Evolutionary conservation across 805 yeast species (phyloP).

Genomic region (Candida hungchunana): DNA sequence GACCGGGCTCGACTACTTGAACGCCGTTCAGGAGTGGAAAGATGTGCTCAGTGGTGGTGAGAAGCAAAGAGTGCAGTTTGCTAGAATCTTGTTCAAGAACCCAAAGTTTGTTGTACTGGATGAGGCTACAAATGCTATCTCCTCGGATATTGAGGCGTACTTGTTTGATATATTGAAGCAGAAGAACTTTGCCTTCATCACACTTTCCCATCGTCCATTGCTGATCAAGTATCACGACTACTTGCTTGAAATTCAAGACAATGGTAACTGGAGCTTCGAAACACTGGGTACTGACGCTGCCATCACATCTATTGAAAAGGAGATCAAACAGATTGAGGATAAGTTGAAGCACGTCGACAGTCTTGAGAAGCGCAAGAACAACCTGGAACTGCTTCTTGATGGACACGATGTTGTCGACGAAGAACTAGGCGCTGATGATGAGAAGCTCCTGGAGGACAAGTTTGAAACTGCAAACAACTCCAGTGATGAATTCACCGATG

Average conservation of each 20-base stretch:
- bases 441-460: constrained; percentile 6
- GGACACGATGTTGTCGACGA: constrained; percentile 19
- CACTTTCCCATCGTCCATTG: constrained; percentile 80
- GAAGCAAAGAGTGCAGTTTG: constrained; percentile 85
- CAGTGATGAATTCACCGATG: constrained; percentile 7
- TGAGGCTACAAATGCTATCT: constrained; percentile 92
- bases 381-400: constrained; percentile 40
- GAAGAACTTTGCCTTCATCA: constrained; percentile 70
- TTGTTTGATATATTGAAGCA: constrained; percentile 70
- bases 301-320: constrained; percentile 65
- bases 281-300: constrained; percentile 64
- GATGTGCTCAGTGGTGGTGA: constrained; percentile 97
- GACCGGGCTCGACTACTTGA: constrained; percentile 42
- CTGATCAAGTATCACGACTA: constrained; percentile 81
- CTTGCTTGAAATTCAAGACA: constrained; percentile 61
- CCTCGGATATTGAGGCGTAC: constrained; percentile 84
- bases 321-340: constrained; percentile 60
- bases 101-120: constrained; percentile 83
- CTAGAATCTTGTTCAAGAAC: constrained; percentile 73
- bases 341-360: constrained; percentile 55
- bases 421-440: constrained; percentile 5
- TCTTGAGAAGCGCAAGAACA: constrained; percentile 56
- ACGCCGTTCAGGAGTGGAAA: constrained; percentile 66
- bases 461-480: constrained; percentile 3
- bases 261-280: constrained; percentile 56